Base-by-base conservation (phyloP, 2,329 filamentous ascomycete species). In the Chalaropsis thielavioides region DNA sequence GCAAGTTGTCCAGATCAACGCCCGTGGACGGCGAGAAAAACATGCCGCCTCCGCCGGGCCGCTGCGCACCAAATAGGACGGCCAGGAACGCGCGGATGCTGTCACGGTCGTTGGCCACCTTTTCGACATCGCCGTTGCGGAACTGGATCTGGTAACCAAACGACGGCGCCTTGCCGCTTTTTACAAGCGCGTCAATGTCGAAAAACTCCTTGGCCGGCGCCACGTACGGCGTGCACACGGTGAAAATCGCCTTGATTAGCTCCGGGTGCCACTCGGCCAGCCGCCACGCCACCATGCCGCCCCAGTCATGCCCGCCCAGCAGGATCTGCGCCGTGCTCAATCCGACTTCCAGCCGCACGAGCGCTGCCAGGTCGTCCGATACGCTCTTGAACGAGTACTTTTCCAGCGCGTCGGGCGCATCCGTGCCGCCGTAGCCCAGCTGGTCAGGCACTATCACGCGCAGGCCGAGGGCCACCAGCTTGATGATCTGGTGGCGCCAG, bases 271-370 rank as follows among this genome's bases (percentile, higher is more conserved):
- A 90, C 68, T 88, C 81, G 15, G 86, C 84, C 66, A 88, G 76
- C 64, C 90, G 84, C 80, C 89, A 95, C 64, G 87, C 86, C 35
- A 92, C 78, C 2, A 81, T 79, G 70, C 89, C 91, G 73, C 92
- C 92, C 89, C 92, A 96, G 75, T 97, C 92, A 76, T 96, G 92
- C 7, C 91, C 92, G 61, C 91, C 90, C 15, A 96, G 81, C 65
- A 96, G 86, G 71, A 96, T 87, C 65, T 76, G 76, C 8, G 72
- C 72, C 67, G 68, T 60, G 74, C 77, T 54, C 72, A 77, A 63
- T 63, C 78, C 75, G 35, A 76, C 75, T 64, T 78, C 75, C 68
- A 86, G 80, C 67, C 76, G 77, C 6, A 87, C 84, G 27, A 97
- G 80, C 68, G 84, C 85, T 24, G 84, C 86, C 69, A 97, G 81